These are phyloP conservation scores for Comarum palustre DNA, from an alignment of 306 rosid species.

Conservation along the genomic window DNA sequence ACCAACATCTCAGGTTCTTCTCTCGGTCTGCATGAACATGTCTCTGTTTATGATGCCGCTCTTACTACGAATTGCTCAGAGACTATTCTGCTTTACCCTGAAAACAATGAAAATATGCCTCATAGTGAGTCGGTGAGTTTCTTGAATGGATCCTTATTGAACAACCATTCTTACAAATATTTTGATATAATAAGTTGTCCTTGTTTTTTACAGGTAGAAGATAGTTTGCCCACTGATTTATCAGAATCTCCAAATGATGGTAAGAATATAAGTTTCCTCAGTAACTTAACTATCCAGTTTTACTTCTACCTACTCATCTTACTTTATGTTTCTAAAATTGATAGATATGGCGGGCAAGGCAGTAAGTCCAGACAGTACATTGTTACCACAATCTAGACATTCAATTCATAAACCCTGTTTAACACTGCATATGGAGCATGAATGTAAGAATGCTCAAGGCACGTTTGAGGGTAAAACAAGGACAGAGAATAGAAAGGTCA, in stretches of 20 bases:
- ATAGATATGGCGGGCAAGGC: constrained; percentile 33
- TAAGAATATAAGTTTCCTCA: constrained; percentile 32
- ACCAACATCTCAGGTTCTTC: constrained; percentile 35
- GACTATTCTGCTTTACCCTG: constrained; percentile 25
- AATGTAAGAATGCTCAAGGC: constrained; percentile 30
- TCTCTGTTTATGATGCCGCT: constrained; percentile 28
- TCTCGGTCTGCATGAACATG: constrained; percentile 30
- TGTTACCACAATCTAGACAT: constrained; percentile 49
- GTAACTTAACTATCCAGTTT: neutral
- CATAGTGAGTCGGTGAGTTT: constrained; percentile 43
- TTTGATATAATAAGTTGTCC: constrained; percentile 6
- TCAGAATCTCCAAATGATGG: constrained; percentile 43
- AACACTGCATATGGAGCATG: constrained; percentile 49
- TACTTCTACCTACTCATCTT: constrained; percentile 5
- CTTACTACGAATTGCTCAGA: constrained; percentile 34
- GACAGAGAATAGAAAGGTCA: constrained; percentile 51
- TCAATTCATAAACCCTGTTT: constrained; percentile 77
- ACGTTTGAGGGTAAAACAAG: constrained; percentile 42
- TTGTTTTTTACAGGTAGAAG: constrained; percentile 43
- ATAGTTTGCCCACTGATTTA: constrained; percentile 30
- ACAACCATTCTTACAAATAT: neutral
- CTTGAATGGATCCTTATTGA: constrained; percentile 1
- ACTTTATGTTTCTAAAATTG: constrained; percentile 29
- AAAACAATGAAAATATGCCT: constrained; percentile 26
- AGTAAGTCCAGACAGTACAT: constrained; percentile 45